Percentiles rank a stretch among this genome's conserved stretches.
These are phyloP conservation scores for Coemansia sp. DNA, from an alignment of 371 early-diverging fungal genomes.

Conservation along the genomic window DNA sequence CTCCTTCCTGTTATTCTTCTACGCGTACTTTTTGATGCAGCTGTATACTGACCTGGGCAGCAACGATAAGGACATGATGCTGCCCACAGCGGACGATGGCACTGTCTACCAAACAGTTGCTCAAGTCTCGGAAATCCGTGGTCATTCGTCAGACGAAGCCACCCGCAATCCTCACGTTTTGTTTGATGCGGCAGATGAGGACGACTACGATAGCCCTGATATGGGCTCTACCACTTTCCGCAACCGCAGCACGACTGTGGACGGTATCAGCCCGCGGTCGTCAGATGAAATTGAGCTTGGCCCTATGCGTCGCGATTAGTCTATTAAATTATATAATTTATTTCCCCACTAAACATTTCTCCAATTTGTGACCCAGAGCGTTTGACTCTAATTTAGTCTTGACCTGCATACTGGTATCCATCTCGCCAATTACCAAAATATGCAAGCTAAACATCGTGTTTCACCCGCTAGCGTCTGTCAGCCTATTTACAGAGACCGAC, in stretches of 20 bases:
- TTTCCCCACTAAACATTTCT: neutral
- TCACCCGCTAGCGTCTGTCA: neutral
- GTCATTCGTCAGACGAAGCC: neutral
- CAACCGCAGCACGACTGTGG: neutral
- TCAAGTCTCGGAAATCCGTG: constrained; percentile 10
- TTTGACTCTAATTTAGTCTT: neutral
- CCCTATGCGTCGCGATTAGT: constrained; percentile 13
- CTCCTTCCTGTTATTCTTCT: constrained; percentile 60
- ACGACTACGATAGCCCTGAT: constrained; percentile 6
- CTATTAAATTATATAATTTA: neutral
- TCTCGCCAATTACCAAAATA: neutral
- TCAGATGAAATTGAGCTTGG: constrained; percentile 34
- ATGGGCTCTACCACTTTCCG: neutral
- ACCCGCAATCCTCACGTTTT: constrained; percentile 25
- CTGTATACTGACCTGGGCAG: constrained; percentile 36
- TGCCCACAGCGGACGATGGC: constrained; percentile 33
- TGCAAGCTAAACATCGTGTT: neutral
- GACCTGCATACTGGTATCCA: neutral
- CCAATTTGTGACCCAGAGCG: neutral
- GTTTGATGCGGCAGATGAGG: constrained; percentile 30
- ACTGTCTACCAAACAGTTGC: constrained; percentile 30
- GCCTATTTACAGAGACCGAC: neutral
- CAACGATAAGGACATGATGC: constrained; percentile 18
- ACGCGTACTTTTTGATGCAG: constrained; percentile 55
- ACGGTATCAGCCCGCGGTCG: constrained; percentile 15